Evolutionary conservation across 2,329 filamentous ascomycete genomes (phyloP).

Genomic region (Ophiostoma montium): DNA sequence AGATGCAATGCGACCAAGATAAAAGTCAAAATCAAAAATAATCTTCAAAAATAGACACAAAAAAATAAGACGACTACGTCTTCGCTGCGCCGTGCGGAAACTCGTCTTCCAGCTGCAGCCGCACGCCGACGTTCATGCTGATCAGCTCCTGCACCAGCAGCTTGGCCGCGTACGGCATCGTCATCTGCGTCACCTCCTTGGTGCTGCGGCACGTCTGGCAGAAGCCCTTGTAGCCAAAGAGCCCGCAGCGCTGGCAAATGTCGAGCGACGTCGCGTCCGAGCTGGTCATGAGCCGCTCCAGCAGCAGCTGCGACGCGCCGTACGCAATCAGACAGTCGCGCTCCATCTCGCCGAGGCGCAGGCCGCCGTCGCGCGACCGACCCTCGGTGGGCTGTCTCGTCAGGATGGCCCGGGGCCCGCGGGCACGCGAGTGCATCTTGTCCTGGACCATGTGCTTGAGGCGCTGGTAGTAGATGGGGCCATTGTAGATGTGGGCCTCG

Average conservation of each 20-base stretch:
- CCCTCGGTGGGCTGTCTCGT: constrained; percentile 95
- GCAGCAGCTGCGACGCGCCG: constrained; percentile 77
- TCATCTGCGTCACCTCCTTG: constrained; percentile 77
- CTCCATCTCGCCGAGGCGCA: constrained; percentile 96
- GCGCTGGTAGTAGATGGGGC: constrained; percentile 98
- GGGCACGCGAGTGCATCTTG: constrained; percentile 94
- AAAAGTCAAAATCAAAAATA: background rate
- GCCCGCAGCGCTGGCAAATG: constrained; percentile 82
- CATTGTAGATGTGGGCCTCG: constrained; percentile 95
- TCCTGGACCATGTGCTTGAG: constrained; percentile 99
- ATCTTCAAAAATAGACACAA: background rate
- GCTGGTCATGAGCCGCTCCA: constrained; percentile 89
- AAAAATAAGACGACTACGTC: background rate
- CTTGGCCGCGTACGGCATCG: constrained; percentile 95
- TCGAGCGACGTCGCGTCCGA: constrained; percentile 86
- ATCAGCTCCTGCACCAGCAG: constrained; percentile 88
- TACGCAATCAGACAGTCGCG: constrained; percentile 97
- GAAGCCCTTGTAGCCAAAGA: constrained; percentile 92
- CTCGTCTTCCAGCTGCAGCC: constrained; percentile 82
- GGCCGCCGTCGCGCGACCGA: constrained; percentile 78
- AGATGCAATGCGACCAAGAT: background rate
- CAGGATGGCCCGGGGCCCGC: constrained; percentile 79
- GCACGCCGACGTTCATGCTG: constrained; percentile 97
- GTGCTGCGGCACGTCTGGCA: constrained; percentile 86
- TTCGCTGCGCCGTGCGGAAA: constrained; percentile 50